phyloP scores from a whole-genome alignment of 345 rosid genomes.

The Eucalyptus dawsonii region DNA sequence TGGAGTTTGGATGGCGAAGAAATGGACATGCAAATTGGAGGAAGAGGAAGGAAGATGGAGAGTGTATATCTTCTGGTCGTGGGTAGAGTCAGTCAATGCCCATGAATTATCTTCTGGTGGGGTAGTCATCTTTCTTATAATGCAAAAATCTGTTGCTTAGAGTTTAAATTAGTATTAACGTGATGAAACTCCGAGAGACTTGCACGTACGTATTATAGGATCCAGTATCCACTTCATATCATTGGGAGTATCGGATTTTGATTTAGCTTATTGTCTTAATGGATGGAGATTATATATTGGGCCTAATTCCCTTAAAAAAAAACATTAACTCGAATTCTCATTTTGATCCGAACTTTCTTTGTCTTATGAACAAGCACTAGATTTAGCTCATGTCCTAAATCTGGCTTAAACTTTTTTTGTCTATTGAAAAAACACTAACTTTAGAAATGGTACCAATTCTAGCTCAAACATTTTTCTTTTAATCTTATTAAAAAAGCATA shows the following conservation, averaged over 20 bases:
- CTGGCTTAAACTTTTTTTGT: not conserved
- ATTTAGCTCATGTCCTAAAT: not conserved
- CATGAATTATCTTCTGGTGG: not conserved
- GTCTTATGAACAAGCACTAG: not conserved
- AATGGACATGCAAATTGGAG: not conserved
- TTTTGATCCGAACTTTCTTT: not conserved
- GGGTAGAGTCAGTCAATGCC: not conserved
- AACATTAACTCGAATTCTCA: not conserved
- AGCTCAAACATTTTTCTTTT: not conserved
- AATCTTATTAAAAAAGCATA: not conserved
- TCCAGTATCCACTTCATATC: not conserved
- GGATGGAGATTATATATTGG: not conserved
- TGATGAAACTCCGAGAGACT: not conserved
- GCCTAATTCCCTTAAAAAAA: not conserved
- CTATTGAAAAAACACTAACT: not conserved
- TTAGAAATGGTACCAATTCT: not conserved
- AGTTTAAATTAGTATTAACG: not conserved
- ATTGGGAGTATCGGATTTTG: not conserved
- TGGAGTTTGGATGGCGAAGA: not conserved
- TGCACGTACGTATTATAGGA: not conserved
- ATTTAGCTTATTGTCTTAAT: not conserved
- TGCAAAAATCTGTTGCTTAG: not conserved
- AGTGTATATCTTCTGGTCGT: not conserved
- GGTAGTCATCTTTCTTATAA: not conserved
- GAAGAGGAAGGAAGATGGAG: not conserved